Percentiles rank a stretch among this genome's conserved stretches.
Conservation (phyloP, 805 yeast genomes). For the Sugiyamaella smithiae region DNA sequence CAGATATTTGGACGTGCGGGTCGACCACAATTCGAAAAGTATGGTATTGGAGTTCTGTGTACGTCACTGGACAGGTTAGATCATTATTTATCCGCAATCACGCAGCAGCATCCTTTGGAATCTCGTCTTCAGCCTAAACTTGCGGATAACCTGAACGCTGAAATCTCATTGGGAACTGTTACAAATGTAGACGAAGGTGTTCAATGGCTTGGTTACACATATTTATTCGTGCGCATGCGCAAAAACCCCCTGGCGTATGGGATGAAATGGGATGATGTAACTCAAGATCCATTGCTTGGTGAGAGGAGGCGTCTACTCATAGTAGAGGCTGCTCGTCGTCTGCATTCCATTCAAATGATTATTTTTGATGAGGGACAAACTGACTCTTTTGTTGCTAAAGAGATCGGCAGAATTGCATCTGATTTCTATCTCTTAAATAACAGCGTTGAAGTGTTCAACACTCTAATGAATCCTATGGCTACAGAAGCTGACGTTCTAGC, state of each 20-base stretch:
- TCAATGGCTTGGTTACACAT: constrained; percentile 97
- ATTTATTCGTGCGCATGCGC: constrained; percentile 89
- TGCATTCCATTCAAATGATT: constrained; percentile 91
- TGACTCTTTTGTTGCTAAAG: constrained; percentile 76
- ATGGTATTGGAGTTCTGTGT: constrained; percentile 88
- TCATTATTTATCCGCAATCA: constrained; percentile 81
- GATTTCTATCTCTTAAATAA: constrained; percentile 86
- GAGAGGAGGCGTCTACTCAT: constrained; percentile 75
- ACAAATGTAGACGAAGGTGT: constrained; percentile 93
- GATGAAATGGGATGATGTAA: constrained; percentile 79
- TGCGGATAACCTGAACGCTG: constrained; percentile 94
- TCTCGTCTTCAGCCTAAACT: constrained; percentile 72
- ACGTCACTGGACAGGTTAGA: constrained; percentile 79
- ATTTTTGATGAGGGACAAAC: constrained; percentile 77
- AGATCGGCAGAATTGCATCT: constrained; percentile 89
- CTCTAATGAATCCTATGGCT: constrained; percentile 76
- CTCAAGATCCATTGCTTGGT: constrained; percentile 76
- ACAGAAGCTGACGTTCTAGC: constrained; percentile 90
- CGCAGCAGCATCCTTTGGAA: constrained; percentile 96
- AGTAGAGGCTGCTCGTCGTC: constrained; percentile 70
- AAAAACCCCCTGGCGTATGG: constrained; percentile 93
- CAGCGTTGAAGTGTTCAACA: constrained; percentile 85
- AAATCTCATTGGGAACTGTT: constrained; percentile 91
- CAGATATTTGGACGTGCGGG: constrained; percentile 99
- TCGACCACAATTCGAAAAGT: constrained; percentile 91